Conservation (phyloP, 192 early-diverging fungal species). For the Linnemannia hyalina region DNA sequence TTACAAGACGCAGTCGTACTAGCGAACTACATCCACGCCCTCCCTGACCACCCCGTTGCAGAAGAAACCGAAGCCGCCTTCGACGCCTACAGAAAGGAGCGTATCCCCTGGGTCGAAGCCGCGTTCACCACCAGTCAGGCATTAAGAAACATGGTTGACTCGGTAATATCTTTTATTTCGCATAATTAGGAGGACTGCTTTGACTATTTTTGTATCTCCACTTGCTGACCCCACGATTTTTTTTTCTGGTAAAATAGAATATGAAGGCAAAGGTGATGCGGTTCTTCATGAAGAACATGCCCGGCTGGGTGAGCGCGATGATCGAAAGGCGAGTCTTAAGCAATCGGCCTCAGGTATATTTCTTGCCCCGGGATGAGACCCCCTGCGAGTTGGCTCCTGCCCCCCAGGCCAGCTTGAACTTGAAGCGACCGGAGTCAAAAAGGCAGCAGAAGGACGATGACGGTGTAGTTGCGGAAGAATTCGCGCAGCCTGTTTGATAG, state of each 20-base stretch:
- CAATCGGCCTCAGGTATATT: neutral
- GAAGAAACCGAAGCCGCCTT: slow-evolving; percentile 7
- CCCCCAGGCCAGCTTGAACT: neutral
- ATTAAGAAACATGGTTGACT: neutral
- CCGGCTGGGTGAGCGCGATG: neutral
- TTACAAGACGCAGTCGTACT: slow-evolving; percentile 16
- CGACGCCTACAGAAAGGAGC: neutral
- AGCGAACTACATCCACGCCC: slow-evolving; percentile 7
- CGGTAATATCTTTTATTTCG: neutral
- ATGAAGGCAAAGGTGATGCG: neutral
- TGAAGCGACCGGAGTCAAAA: neutral
- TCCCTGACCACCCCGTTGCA: neutral
- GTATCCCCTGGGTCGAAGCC: neutral
- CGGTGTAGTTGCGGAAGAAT: neutral
- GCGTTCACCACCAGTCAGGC: neutral
- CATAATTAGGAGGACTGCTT: too few species aligned
- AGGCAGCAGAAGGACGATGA: too few species aligned
- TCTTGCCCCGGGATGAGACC: neutral
- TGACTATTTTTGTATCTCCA: too few species aligned
- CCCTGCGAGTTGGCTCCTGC: neutral
- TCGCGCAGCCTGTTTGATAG: too few species aligned
- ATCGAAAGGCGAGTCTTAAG: neutral
- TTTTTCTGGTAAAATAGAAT: neutral
- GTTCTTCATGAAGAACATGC: neutral
- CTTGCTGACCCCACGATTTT: too few species aligned